Evolutionary conservation across 2,329 filamentous ascomycete genomes (phyloP).

Genomic region (Stagonosporopsis rhizophila): DNA sequence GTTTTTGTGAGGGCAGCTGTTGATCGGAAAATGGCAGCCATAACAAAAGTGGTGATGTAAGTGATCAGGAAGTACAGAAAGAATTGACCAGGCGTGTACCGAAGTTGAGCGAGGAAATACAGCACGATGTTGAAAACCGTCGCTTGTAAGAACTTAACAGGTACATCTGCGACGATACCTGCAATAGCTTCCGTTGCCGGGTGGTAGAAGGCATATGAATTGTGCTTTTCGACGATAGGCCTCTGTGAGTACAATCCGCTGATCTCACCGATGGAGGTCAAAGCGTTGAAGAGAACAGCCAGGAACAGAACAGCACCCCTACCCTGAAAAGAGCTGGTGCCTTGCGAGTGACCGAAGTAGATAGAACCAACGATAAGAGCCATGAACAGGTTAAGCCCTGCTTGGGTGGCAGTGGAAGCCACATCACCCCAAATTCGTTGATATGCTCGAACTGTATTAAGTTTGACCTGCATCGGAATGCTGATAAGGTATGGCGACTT

Average conservation of each 20-base stretch:
- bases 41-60: conserved; percentile 64
- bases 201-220: conserved; percentile 85
- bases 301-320: conserved; percentile 67
- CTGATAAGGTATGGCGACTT: conserved; percentile 66
- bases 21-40: conserved; percentile 84
- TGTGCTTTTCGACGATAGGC: conserved; percentile 89
- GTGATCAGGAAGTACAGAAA: conserved; percentile 78
- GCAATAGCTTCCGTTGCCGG: conserved; percentile 83
- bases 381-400: conserved; percentile 61
- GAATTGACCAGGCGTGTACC: conserved; percentile 74
- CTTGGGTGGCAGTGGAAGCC: conserved; percentile 42
- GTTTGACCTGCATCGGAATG: conserved; percentile 54
- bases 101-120: conserved; percentile 85
- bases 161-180: conserved; percentile 83
- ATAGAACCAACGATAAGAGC: conserved; percentile 68
- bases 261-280: conserved; percentile 64
- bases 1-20: conserved; percentile 78
- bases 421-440: conserved; percentile 46
- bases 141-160: conserved; percentile 75
- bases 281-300: conserved; percentile 65
- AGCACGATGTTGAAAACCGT: conserved; percentile 78
- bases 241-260: conserved; percentile 75
- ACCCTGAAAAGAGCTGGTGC: conserved; percentile 61
- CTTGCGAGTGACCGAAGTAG: conserved; percentile 61
- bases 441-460: conserved; percentile 42